These are phyloP conservation scores for Rubus parviflorus DNA, from an alignment of 306 rosid species.

Conservation along the genomic window DNA sequence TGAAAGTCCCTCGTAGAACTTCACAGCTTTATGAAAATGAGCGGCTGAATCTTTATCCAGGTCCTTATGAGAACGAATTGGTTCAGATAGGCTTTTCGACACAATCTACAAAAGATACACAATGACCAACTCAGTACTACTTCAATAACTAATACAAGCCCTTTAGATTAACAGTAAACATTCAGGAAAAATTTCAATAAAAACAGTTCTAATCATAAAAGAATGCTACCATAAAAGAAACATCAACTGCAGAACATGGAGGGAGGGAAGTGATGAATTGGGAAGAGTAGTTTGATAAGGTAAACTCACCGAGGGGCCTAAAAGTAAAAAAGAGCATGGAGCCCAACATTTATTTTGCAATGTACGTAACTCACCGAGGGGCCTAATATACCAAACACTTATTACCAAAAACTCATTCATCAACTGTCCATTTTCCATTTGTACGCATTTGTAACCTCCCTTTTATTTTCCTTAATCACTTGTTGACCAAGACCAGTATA, in stretches of 20 bases:
- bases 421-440: not conserved
- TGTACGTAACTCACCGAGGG: not conserved
- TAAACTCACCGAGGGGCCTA: not conserved
- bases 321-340: not conserved
- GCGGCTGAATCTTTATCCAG: conserved; percentile 94
- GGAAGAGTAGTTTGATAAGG: not conserved
- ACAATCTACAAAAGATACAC: conserved; percentile 64
- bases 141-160: conserved; percentile 18
- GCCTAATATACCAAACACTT: not conserved
- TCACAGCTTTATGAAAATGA: conserved; percentile 82
- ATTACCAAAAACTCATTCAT: not conserved
- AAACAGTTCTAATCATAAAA: not conserved
- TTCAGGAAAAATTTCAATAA: not conserved
- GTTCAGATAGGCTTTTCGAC: conserved; percentile 81
- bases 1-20: conserved; percentile 84
- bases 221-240: not conserved
- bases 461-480: not conserved
- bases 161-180: not conserved
- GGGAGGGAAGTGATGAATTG: not conserved
- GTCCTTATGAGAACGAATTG: conserved; percentile 98
- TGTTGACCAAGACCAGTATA: not conserved
- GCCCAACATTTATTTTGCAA: not conserved
- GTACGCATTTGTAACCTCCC: not conserved
- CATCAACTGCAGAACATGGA: not conserved
- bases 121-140: conserved; percentile 28